These are phyloP conservation scores for Orbilia ellipsospora DNA, from an alignment of 2,329 filamentous ascomycete genomes.

Conservation along the genomic window DNA sequence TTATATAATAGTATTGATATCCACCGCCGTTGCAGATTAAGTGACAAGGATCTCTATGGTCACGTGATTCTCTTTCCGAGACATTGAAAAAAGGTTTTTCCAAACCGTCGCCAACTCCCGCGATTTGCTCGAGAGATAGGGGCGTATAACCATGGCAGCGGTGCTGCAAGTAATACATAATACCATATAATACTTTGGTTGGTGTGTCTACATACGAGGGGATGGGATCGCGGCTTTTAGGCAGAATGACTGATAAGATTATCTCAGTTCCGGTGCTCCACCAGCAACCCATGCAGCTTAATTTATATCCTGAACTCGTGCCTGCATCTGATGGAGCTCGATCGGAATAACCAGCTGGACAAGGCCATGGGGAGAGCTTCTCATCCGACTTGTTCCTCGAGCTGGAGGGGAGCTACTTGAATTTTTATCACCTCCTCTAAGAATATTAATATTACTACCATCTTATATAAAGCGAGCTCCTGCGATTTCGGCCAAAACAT, in stretches of 20 bases:
- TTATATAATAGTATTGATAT: no score
- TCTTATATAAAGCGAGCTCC: conserved; percentile 49
- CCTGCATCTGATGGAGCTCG: conserved; percentile 23
- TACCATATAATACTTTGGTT: no score
- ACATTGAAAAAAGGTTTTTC: neutral
- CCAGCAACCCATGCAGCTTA: conserved; percentile 19
- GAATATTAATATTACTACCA: neutral
- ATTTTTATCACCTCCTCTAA: neutral
- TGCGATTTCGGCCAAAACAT: conserved; percentile 51
- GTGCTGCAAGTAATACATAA: neutral
- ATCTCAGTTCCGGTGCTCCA: neutral
- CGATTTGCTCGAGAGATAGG: no score
- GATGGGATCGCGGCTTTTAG: conserved; percentile 12
- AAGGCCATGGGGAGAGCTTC: conserved; percentile 27
- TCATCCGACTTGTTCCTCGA: conserved; percentile 39
- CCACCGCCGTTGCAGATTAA: no score
- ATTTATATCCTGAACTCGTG: conserved; percentile 22
- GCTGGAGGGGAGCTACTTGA: conserved; percentile 12
- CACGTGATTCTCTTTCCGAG: no score
- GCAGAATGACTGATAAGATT: conserved; percentile 35
- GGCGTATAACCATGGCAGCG: neutral
- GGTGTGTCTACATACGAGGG: no score
- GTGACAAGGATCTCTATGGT: no score
- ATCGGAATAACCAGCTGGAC: conserved; percentile 30
- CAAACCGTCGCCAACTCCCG: neutral